These are phyloP conservation scores for Penicillium rolfsii DNA, from an alignment of 2,329 filamentous ascomycete genomes.

Conservation along the genomic window DNA sequence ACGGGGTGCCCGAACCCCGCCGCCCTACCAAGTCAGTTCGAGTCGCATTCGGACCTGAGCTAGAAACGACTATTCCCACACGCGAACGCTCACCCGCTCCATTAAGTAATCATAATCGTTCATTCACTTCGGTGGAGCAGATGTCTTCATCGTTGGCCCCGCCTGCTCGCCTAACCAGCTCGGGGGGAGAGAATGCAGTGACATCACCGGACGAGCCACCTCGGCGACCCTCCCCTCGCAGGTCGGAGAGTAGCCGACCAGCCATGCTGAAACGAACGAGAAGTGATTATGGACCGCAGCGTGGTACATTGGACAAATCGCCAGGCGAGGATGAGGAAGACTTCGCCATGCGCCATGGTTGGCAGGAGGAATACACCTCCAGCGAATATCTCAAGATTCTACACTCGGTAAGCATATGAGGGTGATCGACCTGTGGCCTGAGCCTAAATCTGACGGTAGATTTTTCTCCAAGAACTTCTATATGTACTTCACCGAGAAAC, in stretches of 20 bases:
- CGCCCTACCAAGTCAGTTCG: constrained; percentile 41
- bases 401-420: constrained; percentile 64
- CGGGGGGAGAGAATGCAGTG: constrained; percentile 36
- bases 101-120: constrained; percentile 37
- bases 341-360: constrained; percentile 75
- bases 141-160: constrained; percentile 28
- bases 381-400: constrained; percentile 85
- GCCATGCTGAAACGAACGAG: constrained; percentile 54
- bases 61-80: constrained; percentile 43
- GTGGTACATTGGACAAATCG: constrained; percentile 36
- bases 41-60: constrained; percentile 45
- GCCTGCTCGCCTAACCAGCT: constrained; percentile 36
- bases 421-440: neutral
- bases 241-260: constrained; percentile 39
- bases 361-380: constrained; percentile 88
- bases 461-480: constrained; percentile 78
- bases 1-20: constrained; percentile 38
- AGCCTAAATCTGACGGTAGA: constrained; percentile 21
- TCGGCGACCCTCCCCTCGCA: constrained; percentile 34
- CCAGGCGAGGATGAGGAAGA: constrained; percentile 54
- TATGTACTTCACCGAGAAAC: constrained; percentile 99
- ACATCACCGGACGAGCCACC: constrained; percentile 27
- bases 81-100: constrained; percentile 40
- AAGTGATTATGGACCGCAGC: constrained; percentile 56
- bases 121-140: constrained; percentile 40